A percentile compares a stretch with the other conserved stretches of the same genome.
Evolutionary conservation across 805 yeast species (phyloP).

Genomic region (Hanseniaspora thailandica): DNA sequence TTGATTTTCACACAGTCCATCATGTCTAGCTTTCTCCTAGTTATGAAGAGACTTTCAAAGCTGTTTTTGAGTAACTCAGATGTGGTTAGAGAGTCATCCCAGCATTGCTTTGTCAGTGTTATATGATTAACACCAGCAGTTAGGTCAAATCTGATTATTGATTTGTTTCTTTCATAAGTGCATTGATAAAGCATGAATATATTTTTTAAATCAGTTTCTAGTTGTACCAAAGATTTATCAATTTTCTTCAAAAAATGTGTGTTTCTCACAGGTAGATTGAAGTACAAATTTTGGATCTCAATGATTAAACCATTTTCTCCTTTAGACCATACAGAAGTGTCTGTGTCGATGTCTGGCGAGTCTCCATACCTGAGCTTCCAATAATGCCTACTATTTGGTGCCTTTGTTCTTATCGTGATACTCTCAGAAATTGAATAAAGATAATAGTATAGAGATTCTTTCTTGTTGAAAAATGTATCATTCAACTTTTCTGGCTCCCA

Average conservation of each 20-base stretch:
- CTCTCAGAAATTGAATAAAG: background rate
- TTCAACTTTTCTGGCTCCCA: background rate
- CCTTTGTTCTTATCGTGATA: background rate
- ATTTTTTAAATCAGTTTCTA: slow-evolving; percentile 25
- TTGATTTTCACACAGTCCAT: slow-evolving; percentile 19
- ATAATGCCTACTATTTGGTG: background rate
- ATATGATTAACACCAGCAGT: background rate
- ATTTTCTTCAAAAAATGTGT: slow-evolving; percentile 21
- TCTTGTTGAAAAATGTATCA: background rate
- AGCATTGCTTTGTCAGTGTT: background rate
- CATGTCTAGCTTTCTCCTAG: slow-evolving; percentile 19
- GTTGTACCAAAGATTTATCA: slow-evolving; percentile 17
- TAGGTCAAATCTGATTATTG: background rate
- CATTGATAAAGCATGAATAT: slow-evolving; percentile 27
- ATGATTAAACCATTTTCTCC: slow-evolving; percentile 32
- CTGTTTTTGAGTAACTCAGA: background rate
- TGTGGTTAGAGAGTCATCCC: background rate
- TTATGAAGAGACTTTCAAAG: slow-evolving; percentile 4
- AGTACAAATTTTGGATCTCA: slow-evolving; percentile 32
- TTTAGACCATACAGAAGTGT: background rate
- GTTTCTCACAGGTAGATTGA: slow-evolving; percentile 36
- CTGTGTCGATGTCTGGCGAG: background rate
- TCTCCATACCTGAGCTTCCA: background rate
- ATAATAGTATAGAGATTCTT: background rate
- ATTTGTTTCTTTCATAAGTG: slow-evolving; percentile 18